Evolutionary conservation across 2,329 filamentous ascomycete species (phyloP), one percentile per base, ranked within the genome.

Genomic region (Claviceps quebecensis): DNA sequence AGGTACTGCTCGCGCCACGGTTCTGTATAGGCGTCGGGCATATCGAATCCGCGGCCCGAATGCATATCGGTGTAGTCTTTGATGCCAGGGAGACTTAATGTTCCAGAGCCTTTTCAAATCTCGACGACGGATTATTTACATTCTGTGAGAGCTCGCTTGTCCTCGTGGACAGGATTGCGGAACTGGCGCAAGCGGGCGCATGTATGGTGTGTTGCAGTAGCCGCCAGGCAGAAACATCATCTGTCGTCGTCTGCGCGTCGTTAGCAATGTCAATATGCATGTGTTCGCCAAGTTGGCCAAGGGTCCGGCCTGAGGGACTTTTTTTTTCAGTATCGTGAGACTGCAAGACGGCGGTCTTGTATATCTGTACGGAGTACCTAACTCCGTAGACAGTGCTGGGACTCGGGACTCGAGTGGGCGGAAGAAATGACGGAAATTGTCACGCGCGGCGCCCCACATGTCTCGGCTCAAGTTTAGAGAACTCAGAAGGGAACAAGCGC

Each of bases 81-180:
- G 64, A 91, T 94, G 39, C 83, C 81, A 22, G 70, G 77, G 58
- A 67, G 69, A 44, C 67, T 66, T 60, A 87, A 81, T 55, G 81
- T 77, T 53, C 83, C 83, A 0, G 87, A 86, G 0, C 87, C 87
- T 26, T 81, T 80, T 91, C 93, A 98, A 14, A 91, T 82, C 69
- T 96, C 89, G 29, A 97, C 89, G n/a, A 96, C 88, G 17, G 86
- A 94, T 70, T 98, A 93, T 72, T 98, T 98, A 78, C 95, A 98
- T 65, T 96, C 88, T 38, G 87, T 89, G 52, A 98, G 72, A 43
- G 95, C 84, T 50, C 91, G 86, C 67, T 97, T 91, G 72, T 98
- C 90, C 68, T 80, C 76, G 59, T 70, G 67, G 55, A 84, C 72
- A 59, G 77, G 61, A 65, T 75, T 73, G 63, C 74, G 66, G 64